Conservation (phyloP, 2,329 filamentous ascomycete genomes). For the Reticulascus tulasneorum region DNA sequence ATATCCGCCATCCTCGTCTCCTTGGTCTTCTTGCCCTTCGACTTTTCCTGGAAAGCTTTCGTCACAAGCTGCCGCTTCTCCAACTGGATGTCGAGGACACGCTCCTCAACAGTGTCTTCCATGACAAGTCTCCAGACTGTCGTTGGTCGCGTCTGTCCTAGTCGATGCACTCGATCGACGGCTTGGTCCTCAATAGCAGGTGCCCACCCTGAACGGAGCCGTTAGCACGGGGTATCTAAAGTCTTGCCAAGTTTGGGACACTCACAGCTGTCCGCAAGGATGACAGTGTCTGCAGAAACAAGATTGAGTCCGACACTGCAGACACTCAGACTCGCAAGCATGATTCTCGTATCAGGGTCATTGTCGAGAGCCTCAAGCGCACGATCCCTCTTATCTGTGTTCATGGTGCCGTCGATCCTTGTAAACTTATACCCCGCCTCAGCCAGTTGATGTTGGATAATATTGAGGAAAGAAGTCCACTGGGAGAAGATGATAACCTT, state of each 20-base stretch:
- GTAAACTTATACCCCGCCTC: constrained; percentile 58
- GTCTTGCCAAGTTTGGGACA: too few relatives aligned
- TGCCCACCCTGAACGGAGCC: too few relatives aligned
- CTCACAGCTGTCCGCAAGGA: constrained; percentile 77
- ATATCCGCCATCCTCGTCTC: constrained; percentile 56
- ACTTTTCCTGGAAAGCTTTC: constrained; percentile 74
- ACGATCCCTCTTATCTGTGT: constrained; percentile 63
- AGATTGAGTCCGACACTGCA: constrained; percentile 85
- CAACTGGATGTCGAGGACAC: constrained; percentile 72
- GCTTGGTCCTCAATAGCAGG: constrained; percentile 92
- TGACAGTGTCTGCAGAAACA: constrained; percentile 79
- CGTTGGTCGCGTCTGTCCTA: constrained; percentile 76
- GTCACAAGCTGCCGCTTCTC: constrained; percentile 75
- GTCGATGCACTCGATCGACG: constrained; percentile 78
- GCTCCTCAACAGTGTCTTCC: constrained; percentile 75
- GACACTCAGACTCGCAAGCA: constrained; percentile 78
- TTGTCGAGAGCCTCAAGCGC: constrained; percentile 65
- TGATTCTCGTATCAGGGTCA: constrained; percentile 64
- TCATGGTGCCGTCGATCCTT: constrained; percentile 80
- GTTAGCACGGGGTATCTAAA: too few relatives aligned
- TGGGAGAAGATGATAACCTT: constrained; percentile 75
- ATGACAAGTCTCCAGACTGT: constrained; percentile 80
- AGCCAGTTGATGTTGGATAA: constrained; percentile 66
- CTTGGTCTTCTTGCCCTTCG: constrained; percentile 50
- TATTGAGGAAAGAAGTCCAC: constrained; percentile 71